Conservation (phyloP, 352 stramenopile species). For the Globisporangium carolinianum region DNA sequence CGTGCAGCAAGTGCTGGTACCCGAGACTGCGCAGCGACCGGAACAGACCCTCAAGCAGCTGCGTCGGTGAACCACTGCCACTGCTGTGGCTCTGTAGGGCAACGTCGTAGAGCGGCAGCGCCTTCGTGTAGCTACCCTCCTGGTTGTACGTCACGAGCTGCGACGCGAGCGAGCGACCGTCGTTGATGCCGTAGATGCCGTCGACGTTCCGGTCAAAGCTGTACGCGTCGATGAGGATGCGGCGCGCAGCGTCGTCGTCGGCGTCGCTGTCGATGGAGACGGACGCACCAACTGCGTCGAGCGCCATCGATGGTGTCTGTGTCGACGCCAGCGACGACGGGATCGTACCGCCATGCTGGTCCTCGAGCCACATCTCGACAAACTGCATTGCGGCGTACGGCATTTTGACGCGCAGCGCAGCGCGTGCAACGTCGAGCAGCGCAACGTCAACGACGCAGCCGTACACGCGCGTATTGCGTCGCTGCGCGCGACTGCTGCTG, state of each 20-base stretch:
- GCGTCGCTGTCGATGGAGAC: slow-evolving; percentile 11
- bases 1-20: slow-evolving; percentile 64
- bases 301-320: slow-evolving; percentile 12
- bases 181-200: slow-evolving; percentile 74
- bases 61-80: not conserved
- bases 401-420: slow-evolving; percentile 72
- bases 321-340: slow-evolving; percentile 18
- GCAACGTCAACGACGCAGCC: slow-evolving; percentile 54
- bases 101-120: slow-evolving; percentile 70
- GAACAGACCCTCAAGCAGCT: slow-evolving; percentile 40
- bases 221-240: slow-evolving; percentile 63
- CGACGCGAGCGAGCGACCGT: slow-evolving; percentile 57
- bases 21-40: slow-evolving; percentile 56
- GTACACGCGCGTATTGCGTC: slow-evolving; percentile 34
- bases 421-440: slow-evolving; percentile 53
- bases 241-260: slow-evolving; percentile 23
- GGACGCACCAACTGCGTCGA: not conserved
- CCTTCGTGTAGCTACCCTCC: slow-evolving; percentile 48
- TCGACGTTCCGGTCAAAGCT: slow-evolving; percentile 58
- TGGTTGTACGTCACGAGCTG: slow-evolving; percentile 71
- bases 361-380: slow-evolving; percentile 84
- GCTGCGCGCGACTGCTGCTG: not conserved
- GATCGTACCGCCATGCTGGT: slow-evolving; percentile 36
- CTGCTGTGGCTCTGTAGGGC: slow-evolving; percentile 28
- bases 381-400: slow-evolving; percentile 87